Base-by-base conservation (phyloP, 345 rosid species). In the Pugionium cornutum region DNA sequence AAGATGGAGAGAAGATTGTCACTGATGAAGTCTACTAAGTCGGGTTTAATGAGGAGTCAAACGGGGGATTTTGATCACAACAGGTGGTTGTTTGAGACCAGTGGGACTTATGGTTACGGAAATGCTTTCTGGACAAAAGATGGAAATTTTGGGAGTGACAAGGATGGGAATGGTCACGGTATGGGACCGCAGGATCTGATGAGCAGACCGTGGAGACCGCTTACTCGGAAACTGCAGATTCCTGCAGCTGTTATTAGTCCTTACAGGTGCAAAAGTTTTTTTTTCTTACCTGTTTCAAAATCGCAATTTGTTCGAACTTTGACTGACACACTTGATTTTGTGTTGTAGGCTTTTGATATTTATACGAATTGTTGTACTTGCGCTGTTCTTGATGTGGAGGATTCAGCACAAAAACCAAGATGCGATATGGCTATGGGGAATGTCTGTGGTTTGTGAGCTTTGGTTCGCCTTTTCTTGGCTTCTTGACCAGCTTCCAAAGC, bases 381-480 rank as follows among this genome's bases (percentile, higher is more conserved):
- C 70, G 9, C 75, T 92, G 63, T 92, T 92, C 70, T 76, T 92
- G 88, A 35, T 50, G 65, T 92, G 98, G 98, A 87, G 98, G 67
- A 61, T 89, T 53, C 54, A 45, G 18, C 72, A 92, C 74, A 74
- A 73, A 8, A 92, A 92, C 66, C 66, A 41, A 0, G 91, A 89
- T 62, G 98, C 98, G 8, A 58, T 89, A 53, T 92, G 98, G 98
- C 82, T 92, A 2, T 92, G 98, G 98, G 98, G 97, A 7, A 89
- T 92, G 98, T 92, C 98, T 63, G 92, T 92, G 59, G 98, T 92
- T 50, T 92, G 98, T 61, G 98, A 92, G 79, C 65, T 92, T 37
- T 92, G 98, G 98, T 92, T 92, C 54, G 98, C 98, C 40, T 82
- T 92, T 53, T 89, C 98, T 28, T 92, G 98, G 98, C 95, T 92